A percentile compares a stretch with the other conserved stretches of the same genome.
These are phyloP conservation scores for Castanopsis chinensis DNA, from an alignment of 306 rosid genomes.

Conservation along the genomic window DNA sequence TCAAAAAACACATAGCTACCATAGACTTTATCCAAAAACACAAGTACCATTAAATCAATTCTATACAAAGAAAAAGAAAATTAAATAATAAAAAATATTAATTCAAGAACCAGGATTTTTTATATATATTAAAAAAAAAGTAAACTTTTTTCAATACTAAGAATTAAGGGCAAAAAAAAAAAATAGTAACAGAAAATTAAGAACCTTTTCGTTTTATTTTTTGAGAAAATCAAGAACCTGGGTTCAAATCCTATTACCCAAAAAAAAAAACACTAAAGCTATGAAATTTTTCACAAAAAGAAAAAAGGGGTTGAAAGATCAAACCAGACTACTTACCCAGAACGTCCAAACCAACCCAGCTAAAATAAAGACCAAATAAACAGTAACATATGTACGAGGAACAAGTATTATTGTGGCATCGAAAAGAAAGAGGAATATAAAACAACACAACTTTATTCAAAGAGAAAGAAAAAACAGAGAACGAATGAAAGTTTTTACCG, in stretches of 20 bases:
- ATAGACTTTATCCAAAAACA: too few species aligned
- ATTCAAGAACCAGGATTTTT: too few species aligned
- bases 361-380: neutral
- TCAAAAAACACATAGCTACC: too few species aligned
- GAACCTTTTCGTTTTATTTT: too few species aligned
- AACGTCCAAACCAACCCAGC: neutral
- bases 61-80: too few species aligned
- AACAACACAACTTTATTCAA: neutral
- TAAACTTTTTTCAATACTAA: too few species aligned
- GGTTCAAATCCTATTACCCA: neutral
- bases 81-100: too few species aligned
- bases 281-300: neutral
- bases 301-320: neutral
- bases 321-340: neutral
- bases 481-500: conserved; percentile 7
- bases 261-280: neutral
- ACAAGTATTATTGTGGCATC: neutral
- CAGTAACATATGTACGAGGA: neutral
- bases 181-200: neutral
- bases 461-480: neutral
- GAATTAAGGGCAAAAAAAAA: neutral
- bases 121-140: too few species aligned
- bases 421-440: neutral
- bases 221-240: neutral
- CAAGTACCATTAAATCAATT: too few species aligned